Percentiles rank a stretch among this genome's conserved stretches.
These are phyloP conservation scores for Beauveria bassiana DNA, from an alignment of 2,329 filamentous ascomycete species.

Conservation along the genomic window DNA sequence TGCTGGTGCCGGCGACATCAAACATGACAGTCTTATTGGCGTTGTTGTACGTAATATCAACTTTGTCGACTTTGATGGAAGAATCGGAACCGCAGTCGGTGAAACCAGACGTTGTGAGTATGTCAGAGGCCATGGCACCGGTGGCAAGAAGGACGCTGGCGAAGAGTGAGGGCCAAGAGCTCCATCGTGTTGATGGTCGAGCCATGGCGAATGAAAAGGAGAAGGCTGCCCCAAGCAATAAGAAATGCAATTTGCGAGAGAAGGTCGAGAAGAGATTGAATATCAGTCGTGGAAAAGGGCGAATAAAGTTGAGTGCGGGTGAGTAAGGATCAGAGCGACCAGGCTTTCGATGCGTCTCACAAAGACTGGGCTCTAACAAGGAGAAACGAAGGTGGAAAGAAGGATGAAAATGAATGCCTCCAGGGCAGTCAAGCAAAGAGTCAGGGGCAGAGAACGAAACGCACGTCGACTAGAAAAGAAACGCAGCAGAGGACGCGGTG, in stretches of 20 bases:
- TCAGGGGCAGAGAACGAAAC: not conserved
- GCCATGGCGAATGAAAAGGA: slow-evolving; percentile 21
- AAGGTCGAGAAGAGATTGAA: not conserved
- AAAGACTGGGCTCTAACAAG: not conserved
- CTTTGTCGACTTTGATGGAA: slow-evolving; percentile 60
- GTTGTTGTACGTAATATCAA: slow-evolving; percentile 75
- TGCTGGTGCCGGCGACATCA: slow-evolving; percentile 70
- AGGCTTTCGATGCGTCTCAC: not conserved
- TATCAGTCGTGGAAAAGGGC: slow-evolving; percentile 2
- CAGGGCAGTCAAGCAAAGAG: slow-evolving; percentile 9
- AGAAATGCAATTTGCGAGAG: no score
- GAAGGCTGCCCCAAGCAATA: no score
- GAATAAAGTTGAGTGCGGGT: not conserved
- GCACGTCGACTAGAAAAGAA: slow-evolving; percentile 5
- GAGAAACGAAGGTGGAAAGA: slow-evolving; percentile 14
- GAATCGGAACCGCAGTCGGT: slow-evolving; percentile 52
- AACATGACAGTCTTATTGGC: slow-evolving; percentile 67
- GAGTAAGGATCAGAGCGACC: slow-evolving; percentile 11
- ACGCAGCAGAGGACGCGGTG: slow-evolving; percentile 3
- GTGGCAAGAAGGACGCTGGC: slow-evolving; percentile 29
- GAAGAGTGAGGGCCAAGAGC: slow-evolving; percentile 25
- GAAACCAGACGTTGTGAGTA: slow-evolving; percentile 77
- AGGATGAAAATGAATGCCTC: not conserved
- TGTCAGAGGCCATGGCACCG: slow-evolving; percentile 55
- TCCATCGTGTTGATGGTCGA: slow-evolving; percentile 23